Conservation (phyloP, 345 rosid genomes). For the Psidium guajava region DNA sequence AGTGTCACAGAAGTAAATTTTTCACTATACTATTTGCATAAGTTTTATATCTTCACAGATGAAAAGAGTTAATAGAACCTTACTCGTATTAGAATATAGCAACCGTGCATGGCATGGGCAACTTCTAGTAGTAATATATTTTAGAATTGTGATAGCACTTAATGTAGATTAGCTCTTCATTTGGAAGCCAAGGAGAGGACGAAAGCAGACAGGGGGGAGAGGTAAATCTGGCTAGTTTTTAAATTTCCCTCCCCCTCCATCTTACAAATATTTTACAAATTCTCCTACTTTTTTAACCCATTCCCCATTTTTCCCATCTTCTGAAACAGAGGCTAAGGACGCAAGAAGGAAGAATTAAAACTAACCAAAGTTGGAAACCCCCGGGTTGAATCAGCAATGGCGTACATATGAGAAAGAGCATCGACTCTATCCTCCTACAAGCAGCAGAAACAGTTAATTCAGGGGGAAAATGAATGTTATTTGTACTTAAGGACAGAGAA, state of each 20-base stretch:
- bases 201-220: background rate
- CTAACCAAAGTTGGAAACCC: conserved; percentile 58
- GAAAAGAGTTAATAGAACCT: background rate
- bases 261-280: background rate
- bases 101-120: background rate
- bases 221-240: background rate
- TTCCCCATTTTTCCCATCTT: background rate
- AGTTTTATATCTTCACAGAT: background rate
- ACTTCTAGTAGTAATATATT: background rate
- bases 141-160: background rate
- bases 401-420: conserved; percentile 42
- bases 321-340: background rate
- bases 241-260: background rate
- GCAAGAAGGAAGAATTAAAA: conserved; percentile 5
- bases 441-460: background rate
- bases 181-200: background rate
- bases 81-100: background rate
- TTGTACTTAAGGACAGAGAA: background rate
- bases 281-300: background rate
- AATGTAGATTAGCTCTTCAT: background rate
- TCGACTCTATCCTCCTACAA: conserved; percentile 62
- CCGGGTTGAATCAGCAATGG: conserved; percentile 39
- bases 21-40: background rate
- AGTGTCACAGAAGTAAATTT: background rate
- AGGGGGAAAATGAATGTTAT: background rate